These are phyloP conservation scores for Dryadomyces quercivorus DNA, from an alignment of 2,329 filamentous ascomycete species.

Conservation along the genomic window DNA sequence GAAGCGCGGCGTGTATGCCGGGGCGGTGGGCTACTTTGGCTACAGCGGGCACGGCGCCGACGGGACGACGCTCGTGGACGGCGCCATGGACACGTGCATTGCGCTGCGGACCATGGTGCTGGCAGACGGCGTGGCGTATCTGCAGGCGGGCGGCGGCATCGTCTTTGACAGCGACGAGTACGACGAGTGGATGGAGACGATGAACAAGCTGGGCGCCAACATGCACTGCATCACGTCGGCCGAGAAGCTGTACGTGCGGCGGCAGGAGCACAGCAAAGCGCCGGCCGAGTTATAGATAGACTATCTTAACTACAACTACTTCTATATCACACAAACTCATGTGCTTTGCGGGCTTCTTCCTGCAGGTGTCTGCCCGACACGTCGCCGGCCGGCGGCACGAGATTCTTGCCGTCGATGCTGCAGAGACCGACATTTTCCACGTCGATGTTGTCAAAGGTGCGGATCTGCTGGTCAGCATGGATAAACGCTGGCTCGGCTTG, in stretches of 20 bases:
- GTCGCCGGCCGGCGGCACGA: slow-evolving; percentile 22
- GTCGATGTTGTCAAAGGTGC: slow-evolving; percentile 28
- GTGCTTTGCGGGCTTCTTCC: not conserved
- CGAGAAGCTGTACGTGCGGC: slow-evolving; percentile 48
- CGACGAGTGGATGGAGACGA: slow-evolving; percentile 91
- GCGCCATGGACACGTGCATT: slow-evolving; percentile 82
- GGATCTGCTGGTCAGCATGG: not conserved
- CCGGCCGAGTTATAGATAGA: too few relatives aligned
- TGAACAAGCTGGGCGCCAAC: slow-evolving; percentile 86
- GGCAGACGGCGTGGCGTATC: slow-evolving; percentile 81
- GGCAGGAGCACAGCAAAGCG: slow-evolving; percentile 12
- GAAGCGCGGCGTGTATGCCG: slow-evolving; percentile 91
- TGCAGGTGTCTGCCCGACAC: slow-evolving; percentile 20
- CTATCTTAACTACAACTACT: not conserved
- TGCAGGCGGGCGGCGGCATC: slow-evolving; percentile 83
- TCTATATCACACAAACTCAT: not conserved
- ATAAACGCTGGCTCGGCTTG: too few relatives aligned
- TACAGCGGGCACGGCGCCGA: slow-evolving; percentile 56
- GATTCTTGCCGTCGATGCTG: slow-evolving; percentile 24
- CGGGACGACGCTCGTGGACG: slow-evolving; percentile 54
- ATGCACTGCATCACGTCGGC: slow-evolving; percentile 79
- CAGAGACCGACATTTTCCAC: slow-evolving; percentile 24
- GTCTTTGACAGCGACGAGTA: slow-evolving; percentile 86
- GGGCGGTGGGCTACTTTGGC: slow-evolving; percentile 93
- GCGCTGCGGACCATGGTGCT: slow-evolving; percentile 84